Evolutionary conservation across 176 grass and related monocot species (phyloP).

Genomic region (Oryza australiensis): DNA sequence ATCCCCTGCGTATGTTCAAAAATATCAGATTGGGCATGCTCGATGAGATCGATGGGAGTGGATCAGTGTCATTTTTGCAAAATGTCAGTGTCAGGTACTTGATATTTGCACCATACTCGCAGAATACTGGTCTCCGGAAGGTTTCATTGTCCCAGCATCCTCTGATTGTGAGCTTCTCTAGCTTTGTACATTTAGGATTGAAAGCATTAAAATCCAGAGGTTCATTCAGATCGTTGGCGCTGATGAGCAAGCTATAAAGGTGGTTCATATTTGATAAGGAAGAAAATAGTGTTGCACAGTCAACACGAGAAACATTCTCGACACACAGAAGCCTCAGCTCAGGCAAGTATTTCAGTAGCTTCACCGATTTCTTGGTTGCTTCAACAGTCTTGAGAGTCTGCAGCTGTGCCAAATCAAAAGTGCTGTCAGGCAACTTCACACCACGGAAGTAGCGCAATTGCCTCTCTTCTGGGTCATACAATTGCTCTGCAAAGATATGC

Average conservation of each 20-base stretch:
- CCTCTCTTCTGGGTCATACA: not conserved
- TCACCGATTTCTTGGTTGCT: not conserved
- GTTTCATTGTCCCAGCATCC: not conserved
- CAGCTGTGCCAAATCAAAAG: not conserved
- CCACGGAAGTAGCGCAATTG: not conserved
- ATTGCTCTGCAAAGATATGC: not conserved
- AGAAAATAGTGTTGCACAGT: not conserved
- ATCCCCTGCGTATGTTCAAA: not conserved
- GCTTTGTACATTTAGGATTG: not conserved
- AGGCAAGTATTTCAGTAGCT: not conserved
- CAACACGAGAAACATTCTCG: not conserved
- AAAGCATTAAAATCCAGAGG: not conserved
- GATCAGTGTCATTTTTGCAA: not conserved
- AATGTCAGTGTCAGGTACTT: not conserved
- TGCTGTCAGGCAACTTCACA: not conserved
- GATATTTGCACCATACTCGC: not conserved
- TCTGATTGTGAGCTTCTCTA: not conserved
- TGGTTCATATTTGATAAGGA: not conserved
- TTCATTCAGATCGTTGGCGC: not conserved
- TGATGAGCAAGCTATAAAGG: not conserved
- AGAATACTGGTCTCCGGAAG: not conserved
- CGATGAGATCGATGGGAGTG: not conserved
- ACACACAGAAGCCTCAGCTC: not conserved
- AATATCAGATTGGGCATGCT: not conserved
- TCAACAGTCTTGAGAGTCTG: not conserved